Evolutionary conservation across 139 green algal species (phyloP), one percentile per base, ranked within the genome.

Genomic region (Dunaliella primolecta): DNA sequence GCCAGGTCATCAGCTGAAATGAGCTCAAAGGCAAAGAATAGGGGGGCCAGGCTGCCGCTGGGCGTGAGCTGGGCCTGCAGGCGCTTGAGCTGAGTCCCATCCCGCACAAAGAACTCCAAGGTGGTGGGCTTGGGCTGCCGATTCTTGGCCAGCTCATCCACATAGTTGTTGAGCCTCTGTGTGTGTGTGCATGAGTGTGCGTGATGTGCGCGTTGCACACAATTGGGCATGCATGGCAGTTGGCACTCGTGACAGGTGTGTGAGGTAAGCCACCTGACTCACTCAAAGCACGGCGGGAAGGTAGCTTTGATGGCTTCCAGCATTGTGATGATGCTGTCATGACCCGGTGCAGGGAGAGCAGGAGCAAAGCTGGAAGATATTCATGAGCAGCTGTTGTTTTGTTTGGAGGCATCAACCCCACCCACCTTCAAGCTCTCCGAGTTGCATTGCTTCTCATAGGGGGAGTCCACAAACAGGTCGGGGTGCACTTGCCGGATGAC

Each of bases 1-100:
- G 30, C 46, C 35, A 96, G 89, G 74, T 96, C 93, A 75, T 95
- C 92, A 2, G 92, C 88, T 0, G 89, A 92, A 71, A 98, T 96
- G 30, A 98, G 91, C 0, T 92, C 93, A 87, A 98, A 98, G 2
- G 95, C 90, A 46, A 89, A 91, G 82, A 97, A 97, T 2, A 98
- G 91, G 0, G 95, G 94, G 2, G 86, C 91, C 30, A 98, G 89
- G 36, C 90, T 95, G 34, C 95, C 95, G 15, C 83, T 92, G 30
- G 89, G 86, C 1, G 89, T 86, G 36, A 98, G 90, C 82, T 93
- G 88, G 0, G 92, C 91, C 32, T 89, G 77, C 2, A 93, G 81
- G 71, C 89, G 88, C 72, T 81, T 75, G 56, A 95, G 84, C 20
- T 76, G 75, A 23, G 56, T 78, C 11, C 88, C 86, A 25, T 91